Evolutionary conservation across 208 protist species (phyloP).

Genomic region (Trypanosoma lewisi): DNA sequence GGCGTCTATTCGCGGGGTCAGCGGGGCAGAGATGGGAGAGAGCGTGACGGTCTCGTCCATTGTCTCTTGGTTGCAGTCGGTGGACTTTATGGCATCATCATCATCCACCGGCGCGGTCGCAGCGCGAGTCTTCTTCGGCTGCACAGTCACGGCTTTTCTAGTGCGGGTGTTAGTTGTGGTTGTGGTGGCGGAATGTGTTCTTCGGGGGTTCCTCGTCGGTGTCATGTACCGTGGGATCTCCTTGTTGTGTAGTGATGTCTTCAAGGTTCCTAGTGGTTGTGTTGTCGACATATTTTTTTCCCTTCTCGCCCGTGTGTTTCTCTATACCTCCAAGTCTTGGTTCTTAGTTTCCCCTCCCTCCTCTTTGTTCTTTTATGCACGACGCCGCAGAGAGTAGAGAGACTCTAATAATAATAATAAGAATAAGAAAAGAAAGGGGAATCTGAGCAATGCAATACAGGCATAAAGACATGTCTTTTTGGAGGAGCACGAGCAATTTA

Average conservation of each 20-base stretch:
- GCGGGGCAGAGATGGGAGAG: constrained; percentile 7
- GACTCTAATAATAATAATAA: constrained; percentile 18
- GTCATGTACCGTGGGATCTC: neutral
- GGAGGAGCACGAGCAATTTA: too few species aligned
- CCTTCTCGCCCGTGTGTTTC: too few species aligned
- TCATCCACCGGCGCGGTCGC: neutral
- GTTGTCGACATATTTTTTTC: neutral
- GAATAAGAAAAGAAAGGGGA: constrained; percentile 9
- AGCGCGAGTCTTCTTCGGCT: too few species aligned
- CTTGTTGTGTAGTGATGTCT: neutral
- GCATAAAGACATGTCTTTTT: too few species aligned
- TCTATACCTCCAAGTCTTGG: neutral
- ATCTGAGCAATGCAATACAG: neutral
- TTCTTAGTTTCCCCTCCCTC: neutral
- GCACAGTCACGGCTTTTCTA: too few species aligned
- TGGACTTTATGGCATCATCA: neutral
- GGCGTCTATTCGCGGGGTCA: neutral
- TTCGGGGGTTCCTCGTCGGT: neutral
- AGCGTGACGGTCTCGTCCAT: constrained; percentile 15
- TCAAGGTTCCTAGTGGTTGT: neutral
- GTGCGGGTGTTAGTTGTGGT: too few species aligned
- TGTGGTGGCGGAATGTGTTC: too few species aligned
- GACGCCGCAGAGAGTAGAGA: constrained; percentile 7
- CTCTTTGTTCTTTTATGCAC: neutral
- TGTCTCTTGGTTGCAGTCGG: neutral